A percentile compares a stretch with the other conserved stretches of the same genome.
phyloP scores from a whole-genome alignment of 2,329 filamentous ascomycete genomes.

The Fusarium praegraminearum region DNA sequence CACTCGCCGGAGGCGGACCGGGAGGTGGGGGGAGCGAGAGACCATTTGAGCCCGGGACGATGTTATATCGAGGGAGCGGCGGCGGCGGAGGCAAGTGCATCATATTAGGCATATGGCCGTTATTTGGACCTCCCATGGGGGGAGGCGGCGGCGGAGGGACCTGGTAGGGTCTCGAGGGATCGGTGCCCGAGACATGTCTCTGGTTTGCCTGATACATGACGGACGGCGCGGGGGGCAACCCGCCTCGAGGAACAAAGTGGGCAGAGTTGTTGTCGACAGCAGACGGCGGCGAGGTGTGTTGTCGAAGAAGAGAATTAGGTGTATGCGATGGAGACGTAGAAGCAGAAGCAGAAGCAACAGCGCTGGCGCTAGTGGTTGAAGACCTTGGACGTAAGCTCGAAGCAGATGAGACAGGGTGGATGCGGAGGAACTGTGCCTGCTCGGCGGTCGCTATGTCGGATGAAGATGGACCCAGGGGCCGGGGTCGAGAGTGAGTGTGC shows the following conservation, averaged over 20 bases:
- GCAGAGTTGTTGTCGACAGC: slow-evolving; percentile 32
- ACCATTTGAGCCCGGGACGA: slow-evolving; percentile 52
- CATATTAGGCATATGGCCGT: slow-evolving; percentile 59
- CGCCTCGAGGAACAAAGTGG: slow-evolving; percentile 44
- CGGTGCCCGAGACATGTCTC: slow-evolving; percentile 60
- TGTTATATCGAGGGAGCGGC: slow-evolving; percentile 60
- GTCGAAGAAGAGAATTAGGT: slow-evolving; percentile 34
- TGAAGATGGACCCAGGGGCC: slow-evolving; percentile 44
- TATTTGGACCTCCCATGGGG: slow-evolving; percentile 64
- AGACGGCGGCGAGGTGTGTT: slow-evolving; percentile 35
- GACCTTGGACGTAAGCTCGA: slow-evolving; percentile 44
- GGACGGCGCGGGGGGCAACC: slow-evolving; percentile 48
- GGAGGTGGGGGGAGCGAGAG: slow-evolving; percentile 62
- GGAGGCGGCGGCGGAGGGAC: slow-evolving; percentile 67
- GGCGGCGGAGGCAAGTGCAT: slow-evolving; percentile 67
- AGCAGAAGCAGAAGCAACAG: slow-evolving; percentile 16
- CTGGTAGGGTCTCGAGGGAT: slow-evolving; percentile 65
- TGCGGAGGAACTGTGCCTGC: slow-evolving; percentile 41
- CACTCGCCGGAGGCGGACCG: slow-evolving; percentile 64
- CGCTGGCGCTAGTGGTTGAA: slow-evolving; percentile 39
- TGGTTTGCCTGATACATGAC: slow-evolving; percentile 69
- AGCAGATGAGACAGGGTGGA: slow-evolving; percentile 38
- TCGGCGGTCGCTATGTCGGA: slow-evolving; percentile 37
- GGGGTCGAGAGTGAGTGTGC: slow-evolving; percentile 30
- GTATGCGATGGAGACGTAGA: slow-evolving; percentile 33